Base-by-base conservation (phyloP, 1,284 basidiomycete species). In the Phylloporus sp. region DNA sequence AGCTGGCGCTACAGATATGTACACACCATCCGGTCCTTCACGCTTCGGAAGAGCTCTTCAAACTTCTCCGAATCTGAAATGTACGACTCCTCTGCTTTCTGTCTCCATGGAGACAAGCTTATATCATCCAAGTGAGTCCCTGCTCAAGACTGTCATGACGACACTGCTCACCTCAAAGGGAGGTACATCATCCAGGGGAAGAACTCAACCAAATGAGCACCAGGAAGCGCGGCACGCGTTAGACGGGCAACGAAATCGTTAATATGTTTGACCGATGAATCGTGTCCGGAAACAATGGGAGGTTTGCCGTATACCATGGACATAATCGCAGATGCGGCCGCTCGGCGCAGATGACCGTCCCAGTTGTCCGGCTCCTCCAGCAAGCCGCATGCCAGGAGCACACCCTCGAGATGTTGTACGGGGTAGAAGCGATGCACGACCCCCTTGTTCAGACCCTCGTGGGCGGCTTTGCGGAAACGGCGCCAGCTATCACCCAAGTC, bases 151-250 rank as follows among this genome's bases (percentile, higher is more conserved):
- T 32, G 18, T 20, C 15, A 28, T 8, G 13, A 15, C 6, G 20
- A 46, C 31, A 15, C 8, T 24, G 12, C 64, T 57, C 22, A 58
- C 64, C 56, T 57, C 20, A 28, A 40, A 2, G 63, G 64, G 12
- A 65, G 28, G 34, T 64, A 55, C 63, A 65, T 61, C 63, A 65
- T 65, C 63, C 56, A 64, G 8, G 63, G 63, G 28, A 64, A 65
- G 37, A 65, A 64, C 50, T 64, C 63, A 20, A 65, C 63, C 42
- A 60, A 28, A 32, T 65, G 53, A 34, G 64, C 53, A 26, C 64
- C 64, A 26, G 63, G 64, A 26, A 65, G 40, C 5, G 63, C 50
- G 10, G 64, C 57, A 18, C 58, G 57, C 17, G 57, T 61, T 6
- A 65, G 29, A 3, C 62, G 62, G 13, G 47, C 47, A n/a, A 46